phyloP scores from a whole-genome alignment of 208 protist species.

The Leishmania gerbilli region DNA sequence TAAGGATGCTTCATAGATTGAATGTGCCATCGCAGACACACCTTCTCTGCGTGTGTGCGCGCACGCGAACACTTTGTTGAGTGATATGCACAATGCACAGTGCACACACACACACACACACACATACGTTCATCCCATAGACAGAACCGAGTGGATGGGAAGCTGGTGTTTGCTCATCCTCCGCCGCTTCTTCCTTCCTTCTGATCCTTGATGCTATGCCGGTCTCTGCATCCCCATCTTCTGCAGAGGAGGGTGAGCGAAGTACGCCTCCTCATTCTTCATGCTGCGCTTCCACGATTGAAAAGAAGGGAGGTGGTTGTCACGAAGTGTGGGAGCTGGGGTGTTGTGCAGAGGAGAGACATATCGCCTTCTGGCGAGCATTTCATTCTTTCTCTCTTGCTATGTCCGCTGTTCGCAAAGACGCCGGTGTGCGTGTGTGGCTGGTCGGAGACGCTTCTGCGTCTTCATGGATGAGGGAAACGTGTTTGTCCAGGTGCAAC shows the following conservation, averaged over 20 bases:
- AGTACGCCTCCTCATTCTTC: neutral
- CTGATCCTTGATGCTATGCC: neutral
- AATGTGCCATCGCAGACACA: neutral
- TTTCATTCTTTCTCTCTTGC: neutral
- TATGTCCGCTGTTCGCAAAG: neutral
- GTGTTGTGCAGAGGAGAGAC: neutral
- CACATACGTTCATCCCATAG: constrained; percentile 1
- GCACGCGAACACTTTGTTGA: neutral
- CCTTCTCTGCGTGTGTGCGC: neutral
- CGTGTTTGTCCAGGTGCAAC: neutral
- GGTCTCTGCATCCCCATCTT: neutral
- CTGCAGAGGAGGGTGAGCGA: neutral
- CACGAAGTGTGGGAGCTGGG: neutral
- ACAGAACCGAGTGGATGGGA: neutral
- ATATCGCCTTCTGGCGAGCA: neutral
- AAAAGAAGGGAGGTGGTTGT: neutral
- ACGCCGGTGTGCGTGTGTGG: neutral
- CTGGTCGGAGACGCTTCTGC: neutral
- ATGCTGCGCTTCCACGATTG: neutral
- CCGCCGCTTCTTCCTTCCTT: neutral
- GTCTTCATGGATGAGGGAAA: neutral
- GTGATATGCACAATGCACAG: neutral
- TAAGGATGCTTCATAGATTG: neutral
- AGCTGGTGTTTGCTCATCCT: neutral
- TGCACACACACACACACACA: neutral